phyloP scores from a whole-genome alignment of 2,329 filamentous ascomycete genomes.

The Paecilomyces niveus region DNA sequence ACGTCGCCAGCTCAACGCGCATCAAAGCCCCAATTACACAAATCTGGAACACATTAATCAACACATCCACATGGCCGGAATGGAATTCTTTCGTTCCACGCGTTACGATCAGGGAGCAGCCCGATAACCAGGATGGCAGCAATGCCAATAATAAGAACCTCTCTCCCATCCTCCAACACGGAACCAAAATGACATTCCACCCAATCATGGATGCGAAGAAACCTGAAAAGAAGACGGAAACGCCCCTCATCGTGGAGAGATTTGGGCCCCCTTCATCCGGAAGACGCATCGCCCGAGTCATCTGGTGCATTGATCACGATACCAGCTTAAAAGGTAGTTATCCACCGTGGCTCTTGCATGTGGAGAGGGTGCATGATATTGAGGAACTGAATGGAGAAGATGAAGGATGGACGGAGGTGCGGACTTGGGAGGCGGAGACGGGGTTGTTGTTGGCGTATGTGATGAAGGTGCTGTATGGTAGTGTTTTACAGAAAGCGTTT shows the following conservation, averaged over 20 bases:
- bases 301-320: constrained; percentile 22
- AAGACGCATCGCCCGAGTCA: constrained; percentile 16
- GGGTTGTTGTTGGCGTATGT: constrained; percentile 36
- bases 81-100: constrained; percentile 44
- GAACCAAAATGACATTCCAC: constrained; percentile 39
- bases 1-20: constrained; percentile 25
- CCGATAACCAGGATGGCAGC: constrained; percentile 18
- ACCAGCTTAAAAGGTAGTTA: constrained; percentile 21
- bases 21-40: constrained; percentile 22
- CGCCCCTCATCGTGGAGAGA: constrained; percentile 25
- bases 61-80: constrained; percentile 39
- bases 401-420: constrained; percentile 13
- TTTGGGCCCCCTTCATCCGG: constrained; percentile 13
- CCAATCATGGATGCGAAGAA: constrained; percentile 30
- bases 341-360: constrained; percentile 29
- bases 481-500: constrained; percentile 30
- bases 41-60: constrained; percentile 37
- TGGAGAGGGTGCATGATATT: constrained; percentile 44
- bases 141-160: constrained; percentile 4
- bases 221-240: constrained; percentile 17
- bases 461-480: constrained; percentile 36
- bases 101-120: constrained; percentile 39
- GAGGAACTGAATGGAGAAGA: constrained; percentile 22
- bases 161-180: constrained; percentile 25
- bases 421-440: constrained; percentile 40